Evolutionary conservation across 2,329 filamentous ascomycete genomes (phyloP).

Genomic region (Trichoderma sp.): DNA sequence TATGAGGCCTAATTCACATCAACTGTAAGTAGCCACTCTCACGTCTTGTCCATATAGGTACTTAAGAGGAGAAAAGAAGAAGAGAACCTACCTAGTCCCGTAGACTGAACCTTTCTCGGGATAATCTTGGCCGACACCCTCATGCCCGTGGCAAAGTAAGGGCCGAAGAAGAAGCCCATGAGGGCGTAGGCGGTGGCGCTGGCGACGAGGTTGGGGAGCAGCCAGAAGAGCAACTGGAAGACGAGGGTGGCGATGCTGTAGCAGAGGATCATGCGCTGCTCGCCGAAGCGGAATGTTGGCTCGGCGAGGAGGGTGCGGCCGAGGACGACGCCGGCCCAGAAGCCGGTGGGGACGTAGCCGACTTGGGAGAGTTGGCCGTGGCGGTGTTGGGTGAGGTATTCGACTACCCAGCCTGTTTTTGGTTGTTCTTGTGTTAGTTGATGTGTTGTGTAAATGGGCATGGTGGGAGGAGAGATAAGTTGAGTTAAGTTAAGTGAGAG

Average conservation of each 20-base stretch:
- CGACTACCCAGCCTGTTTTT: slow-evolving; percentile 1
- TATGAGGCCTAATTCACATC: slow-evolving; percentile 66
- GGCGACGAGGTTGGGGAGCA: slow-evolving; percentile 73
- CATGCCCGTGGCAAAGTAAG: slow-evolving; percentile 73
- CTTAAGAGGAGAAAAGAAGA: not conserved
- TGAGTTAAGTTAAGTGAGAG: too few relatives aligned
- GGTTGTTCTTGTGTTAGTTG: not conserved
- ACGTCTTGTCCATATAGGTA: not conserved
- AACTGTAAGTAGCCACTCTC: slow-evolving; percentile 32
- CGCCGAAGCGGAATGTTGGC: slow-evolving; percentile 67
- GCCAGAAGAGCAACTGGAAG: slow-evolving; percentile 74
- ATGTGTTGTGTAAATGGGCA: too few relatives aligned
- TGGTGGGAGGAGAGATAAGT: too few relatives aligned
- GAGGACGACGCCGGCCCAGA: slow-evolving; percentile 76
- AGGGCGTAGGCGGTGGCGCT: slow-evolving; percentile 69
- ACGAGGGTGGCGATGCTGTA: slow-evolving; percentile 65
- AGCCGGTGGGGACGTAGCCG: slow-evolving; percentile 69
- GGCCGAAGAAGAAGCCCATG: slow-evolving; percentile 77
- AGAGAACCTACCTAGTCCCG: slow-evolving; percentile 64
- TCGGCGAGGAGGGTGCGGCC: slow-evolving; percentile 68
- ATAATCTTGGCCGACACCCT: slow-evolving; percentile 72
- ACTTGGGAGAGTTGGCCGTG: slow-evolving; percentile 65
- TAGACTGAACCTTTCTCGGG: slow-evolving; percentile 54
- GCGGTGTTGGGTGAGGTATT: slow-evolving; percentile 47
- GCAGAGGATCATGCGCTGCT: slow-evolving; percentile 60